phyloP scores from a whole-genome alignment of 768 basidiomycete genomes.

The Cystofilobasidium macerans region DNA sequence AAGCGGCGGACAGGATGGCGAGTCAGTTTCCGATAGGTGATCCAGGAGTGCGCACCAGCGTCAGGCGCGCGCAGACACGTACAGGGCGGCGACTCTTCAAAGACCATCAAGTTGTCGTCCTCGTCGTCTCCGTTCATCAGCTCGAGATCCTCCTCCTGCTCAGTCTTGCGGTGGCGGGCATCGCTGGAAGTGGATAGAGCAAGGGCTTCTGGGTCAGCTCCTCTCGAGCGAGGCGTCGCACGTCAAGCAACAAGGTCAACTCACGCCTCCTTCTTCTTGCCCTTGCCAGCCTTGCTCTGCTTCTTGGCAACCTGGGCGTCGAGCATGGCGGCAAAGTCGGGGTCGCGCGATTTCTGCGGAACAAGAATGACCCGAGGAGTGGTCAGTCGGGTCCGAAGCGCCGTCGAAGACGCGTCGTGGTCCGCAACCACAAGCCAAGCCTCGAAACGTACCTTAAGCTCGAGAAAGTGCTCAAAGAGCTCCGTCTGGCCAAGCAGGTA shows the following conservation, averaged over 20 bases:
- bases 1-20: not conserved
- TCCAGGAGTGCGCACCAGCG: no score
- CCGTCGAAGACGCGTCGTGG: no score
- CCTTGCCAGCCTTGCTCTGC: conserved; percentile 54
- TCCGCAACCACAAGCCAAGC: no score
- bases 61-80: conserved; percentile 28
- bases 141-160: conserved; percentile 98
- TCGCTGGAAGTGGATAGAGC: no score
- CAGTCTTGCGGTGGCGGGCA: conserved; percentile 81
- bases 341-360: conserved; percentile 68
- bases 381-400: no score
- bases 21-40: no score
- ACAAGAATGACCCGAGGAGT: no score
- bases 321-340: conserved; percentile 79
- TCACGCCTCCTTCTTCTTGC: conserved; percentile 67
- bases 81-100: conserved; percentile 90
- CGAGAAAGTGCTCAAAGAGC: conserved; percentile 94
- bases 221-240: not conserved
- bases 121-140: conserved; percentile 72
- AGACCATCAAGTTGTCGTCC: conserved; percentile 67
- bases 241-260: conserved; percentile 32
- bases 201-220: no score
- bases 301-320: conserved; percentile 52
- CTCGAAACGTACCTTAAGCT: conserved; percentile 61
- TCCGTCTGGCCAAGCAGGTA: conserved; percentile 98